A percentile compares a stretch with the other conserved stretches of the same genome.
Conservation (phyloP, 306 rosid genomes). For the Quillaja saponaria region DNA sequence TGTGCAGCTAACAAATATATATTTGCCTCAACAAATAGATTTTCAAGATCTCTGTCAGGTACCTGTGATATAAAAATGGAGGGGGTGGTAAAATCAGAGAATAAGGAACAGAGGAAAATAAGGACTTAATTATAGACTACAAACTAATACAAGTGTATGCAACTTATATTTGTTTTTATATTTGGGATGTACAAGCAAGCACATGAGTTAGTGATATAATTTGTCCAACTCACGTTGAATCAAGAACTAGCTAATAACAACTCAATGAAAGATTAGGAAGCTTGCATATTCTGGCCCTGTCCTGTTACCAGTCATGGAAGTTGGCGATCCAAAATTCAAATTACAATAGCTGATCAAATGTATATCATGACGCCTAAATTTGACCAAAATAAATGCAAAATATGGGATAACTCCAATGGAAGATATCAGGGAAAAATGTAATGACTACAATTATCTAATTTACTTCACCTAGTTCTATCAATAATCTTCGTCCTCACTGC, state of each 20-base stretch:
- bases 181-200: not conserved
- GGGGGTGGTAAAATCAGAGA: not conserved
- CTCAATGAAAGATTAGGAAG: not conserved
- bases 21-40: constrained; percentile 75
- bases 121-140: too few species aligned
- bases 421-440: constrained; percentile 1
- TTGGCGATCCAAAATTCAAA: constrained; percentile 12
- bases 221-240: constrained; percentile 4
- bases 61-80: constrained; percentile 47
- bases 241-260: not conserved
- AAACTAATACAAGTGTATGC: too few species aligned
- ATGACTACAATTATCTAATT: constrained; percentile 13
- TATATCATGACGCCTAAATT: constrained; percentile 2
- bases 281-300: not conserved
- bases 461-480: not conserved
- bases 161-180: not conserved
- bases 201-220: not conserved
- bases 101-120: not conserved
- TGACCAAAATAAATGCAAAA: not conserved
- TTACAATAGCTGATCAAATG: constrained; percentile 7
- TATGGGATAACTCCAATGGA: not conserved
- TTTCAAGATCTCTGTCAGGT: constrained; percentile 60
- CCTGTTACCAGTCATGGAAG: constrained; percentile 5
- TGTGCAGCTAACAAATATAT: constrained; percentile 70
- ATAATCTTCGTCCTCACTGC: not conserved